phyloP scores from a whole-genome alignment of 306 rosid genomes.

The Cucurbita maxima region DNA sequence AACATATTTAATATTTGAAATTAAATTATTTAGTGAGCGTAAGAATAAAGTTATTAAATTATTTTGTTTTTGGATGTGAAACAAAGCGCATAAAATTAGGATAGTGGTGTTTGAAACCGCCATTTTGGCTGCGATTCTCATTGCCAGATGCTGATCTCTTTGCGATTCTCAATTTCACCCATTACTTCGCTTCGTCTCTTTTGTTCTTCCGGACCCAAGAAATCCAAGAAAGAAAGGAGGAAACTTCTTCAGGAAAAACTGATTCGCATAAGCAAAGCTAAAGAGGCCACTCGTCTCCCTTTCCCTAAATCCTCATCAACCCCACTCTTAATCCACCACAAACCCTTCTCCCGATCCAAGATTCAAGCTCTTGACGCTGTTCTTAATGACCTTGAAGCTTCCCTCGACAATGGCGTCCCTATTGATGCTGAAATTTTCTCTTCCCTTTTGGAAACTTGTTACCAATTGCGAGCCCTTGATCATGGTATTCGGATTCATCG shows the following conservation, averaged over 20 bases:
- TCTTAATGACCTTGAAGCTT: constrained; percentile 42
- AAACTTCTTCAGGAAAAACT: constrained; percentile 15
- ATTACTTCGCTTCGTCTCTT: background rate
- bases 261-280: constrained; percentile 8
- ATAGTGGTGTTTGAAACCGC: background rate
- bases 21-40: background rate
- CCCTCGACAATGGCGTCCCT: constrained; percentile 35
- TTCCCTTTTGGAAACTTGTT: constrained; percentile 70
- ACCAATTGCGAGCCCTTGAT: constrained; percentile 28
- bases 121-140: background rate
- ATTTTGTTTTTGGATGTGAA: background rate
- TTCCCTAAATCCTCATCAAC: constrained; percentile 49
- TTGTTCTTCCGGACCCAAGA: constrained; percentile 25
- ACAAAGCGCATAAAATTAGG: background rate
- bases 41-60: background rate
- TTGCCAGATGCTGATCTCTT: constrained; percentile 22
- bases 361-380: constrained; percentile 59
- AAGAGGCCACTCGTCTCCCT: constrained; percentile 10
- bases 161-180: constrained; percentile 6
- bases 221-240: constrained; percentile 14
- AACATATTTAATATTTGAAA: too few species aligned
- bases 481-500: constrained; percentile 51
- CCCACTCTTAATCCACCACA: constrained; percentile 43
- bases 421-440: constrained; percentile 47
- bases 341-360: constrained; percentile 42